Evolutionary conservation across 2,329 filamentous ascomycete species (phyloP).

Genomic region (Dothistroma pini): DNA sequence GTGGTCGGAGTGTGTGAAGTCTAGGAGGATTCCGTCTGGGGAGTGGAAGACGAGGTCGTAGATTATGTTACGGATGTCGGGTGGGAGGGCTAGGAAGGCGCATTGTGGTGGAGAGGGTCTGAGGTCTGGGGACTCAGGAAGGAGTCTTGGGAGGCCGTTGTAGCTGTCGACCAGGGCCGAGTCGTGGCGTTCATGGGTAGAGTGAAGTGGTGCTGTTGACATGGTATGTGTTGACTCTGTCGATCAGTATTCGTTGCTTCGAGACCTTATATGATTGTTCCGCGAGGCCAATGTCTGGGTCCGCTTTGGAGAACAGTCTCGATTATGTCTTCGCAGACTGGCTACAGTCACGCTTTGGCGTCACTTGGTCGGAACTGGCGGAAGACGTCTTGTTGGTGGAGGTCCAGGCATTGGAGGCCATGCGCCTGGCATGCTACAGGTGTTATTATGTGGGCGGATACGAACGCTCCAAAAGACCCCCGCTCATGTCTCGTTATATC

Average conservation of each 20-base stretch:
- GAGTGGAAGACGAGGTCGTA: constrained; percentile 15
- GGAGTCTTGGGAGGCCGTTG: not conserved
- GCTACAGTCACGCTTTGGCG: not conserved
- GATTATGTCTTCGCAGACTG: not conserved
- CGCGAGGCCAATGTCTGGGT: not conserved
- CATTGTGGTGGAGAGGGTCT: not conserved
- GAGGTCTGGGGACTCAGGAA: not conserved
- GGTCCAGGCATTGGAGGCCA: constrained; percentile 19
- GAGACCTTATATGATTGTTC: not conserved
- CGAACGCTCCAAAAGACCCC: not conserved
- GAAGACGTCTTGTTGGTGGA: constrained; percentile 17
- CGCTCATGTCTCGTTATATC: not conserved
- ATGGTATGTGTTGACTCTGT: not conserved
- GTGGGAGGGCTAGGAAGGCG: constrained; percentile 11
- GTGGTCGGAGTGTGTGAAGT: constrained; percentile 6
- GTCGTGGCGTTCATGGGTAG: not conserved
- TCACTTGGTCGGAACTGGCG: constrained; percentile 14
- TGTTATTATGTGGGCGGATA: not conserved
- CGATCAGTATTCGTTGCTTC: not conserved
- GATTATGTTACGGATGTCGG: constrained; percentile 20
- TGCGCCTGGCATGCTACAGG: constrained; percentile 10
- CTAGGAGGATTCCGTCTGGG: constrained; percentile 13
- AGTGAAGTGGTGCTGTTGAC: not conserved
- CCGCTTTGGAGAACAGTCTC: not conserved
- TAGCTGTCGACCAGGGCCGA: not conserved